Percentiles rank a stretch among this genome's conserved stretches.
Evolutionary conservation across 1,284 basidiomycete genomes (phyloP).

Genomic region (Apiotrichum mycotoxinovorans): DNA sequence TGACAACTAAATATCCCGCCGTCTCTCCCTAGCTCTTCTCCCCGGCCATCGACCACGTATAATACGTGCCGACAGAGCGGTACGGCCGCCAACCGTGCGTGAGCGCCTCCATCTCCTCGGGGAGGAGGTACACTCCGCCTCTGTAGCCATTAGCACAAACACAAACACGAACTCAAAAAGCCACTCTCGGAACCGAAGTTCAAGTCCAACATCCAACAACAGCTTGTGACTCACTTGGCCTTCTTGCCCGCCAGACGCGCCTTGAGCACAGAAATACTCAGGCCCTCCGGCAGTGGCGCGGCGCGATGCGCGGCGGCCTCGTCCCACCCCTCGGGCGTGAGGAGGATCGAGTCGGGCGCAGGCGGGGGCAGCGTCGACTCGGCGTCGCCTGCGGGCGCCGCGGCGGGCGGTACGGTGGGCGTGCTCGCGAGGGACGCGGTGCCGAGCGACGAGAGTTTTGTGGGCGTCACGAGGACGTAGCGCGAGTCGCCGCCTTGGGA

Average conservation of each 20-base stretch:
- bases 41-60: slow-evolving; percentile 49
- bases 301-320: slow-evolving; percentile 15
- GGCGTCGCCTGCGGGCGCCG: slow-evolving; percentile 17
- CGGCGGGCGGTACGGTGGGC: slow-evolving; percentile 14
- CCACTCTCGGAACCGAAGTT: too few species aligned
- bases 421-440: slow-evolving; percentile 2
- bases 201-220: too few species aligned
- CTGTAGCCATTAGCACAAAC: slow-evolving; percentile 18
- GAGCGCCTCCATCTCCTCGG: slow-evolving; percentile 74
- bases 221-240: slow-evolving; percentile 70
- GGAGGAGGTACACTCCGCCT: slow-evolving; percentile 72
- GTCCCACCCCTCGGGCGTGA: slow-evolving; percentile 22
- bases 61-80: slow-evolving; percentile 61
- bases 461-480: slow-evolving; percentile 6
- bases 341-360: slow-evolving; percentile 11
- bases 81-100: slow-evolving; percentile 76
- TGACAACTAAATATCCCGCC: too few species aligned
- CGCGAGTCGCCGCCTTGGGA: not conserved
- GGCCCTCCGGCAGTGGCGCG: slow-evolving; percentile 59
- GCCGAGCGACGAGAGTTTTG: not conserved
- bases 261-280: slow-evolving; percentile 62
- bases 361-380: slow-evolving; percentile 8
- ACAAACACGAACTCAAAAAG: too few species aligned
- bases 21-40: slow-evolving; percentile 6
- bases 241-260: slow-evolving; percentile 71